A percentile compares a stretch with the other conserved stretches of the same genome.
Conservation (phyloP, 2,329 filamentous ascomycete genomes). For the Fusarium lyarnte region DNA sequence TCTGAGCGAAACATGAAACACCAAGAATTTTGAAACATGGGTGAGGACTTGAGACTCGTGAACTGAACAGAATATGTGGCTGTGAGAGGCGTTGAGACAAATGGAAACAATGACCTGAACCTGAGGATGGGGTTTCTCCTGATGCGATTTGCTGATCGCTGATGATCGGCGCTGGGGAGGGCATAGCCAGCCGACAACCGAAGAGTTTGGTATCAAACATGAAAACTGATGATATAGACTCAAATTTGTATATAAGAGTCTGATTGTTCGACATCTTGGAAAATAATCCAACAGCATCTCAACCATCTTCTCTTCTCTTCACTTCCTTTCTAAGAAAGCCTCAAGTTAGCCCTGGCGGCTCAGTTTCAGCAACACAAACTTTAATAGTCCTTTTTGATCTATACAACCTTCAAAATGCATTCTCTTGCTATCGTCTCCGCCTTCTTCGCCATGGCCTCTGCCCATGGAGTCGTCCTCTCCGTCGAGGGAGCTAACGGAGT, state of each 20-base stretch:
- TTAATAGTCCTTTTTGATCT: background rate
- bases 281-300: background rate
- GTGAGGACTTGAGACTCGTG: background rate
- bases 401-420: conserved; percentile 41
- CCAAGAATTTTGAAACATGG: conserved; percentile 10
- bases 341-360: conserved; percentile 4
- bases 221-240: background rate
- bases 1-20: conserved; percentile 25
- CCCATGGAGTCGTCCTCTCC: conserved; percentile 67
- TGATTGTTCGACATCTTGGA: background rate
- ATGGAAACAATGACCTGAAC: conserved; percentile 16
- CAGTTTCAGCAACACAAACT: background rate
- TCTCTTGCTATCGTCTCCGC: conserved; percentile 43
- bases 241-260: background rate
- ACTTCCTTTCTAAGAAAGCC: background rate
- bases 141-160: background rate
- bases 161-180: background rate
- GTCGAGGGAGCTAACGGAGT: conserved; percentile 70
- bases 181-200: background rate
- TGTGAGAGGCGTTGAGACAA: background rate
- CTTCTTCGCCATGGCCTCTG: conserved; percentile 60
- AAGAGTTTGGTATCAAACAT: background rate
- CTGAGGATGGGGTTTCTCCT: background rate
- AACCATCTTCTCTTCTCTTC: background rate
- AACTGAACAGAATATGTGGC: background rate